Evolutionary conservation across 129 eudicot species (phyloP).

Genomic region (Helichrysum umbraculigerum): DNA sequence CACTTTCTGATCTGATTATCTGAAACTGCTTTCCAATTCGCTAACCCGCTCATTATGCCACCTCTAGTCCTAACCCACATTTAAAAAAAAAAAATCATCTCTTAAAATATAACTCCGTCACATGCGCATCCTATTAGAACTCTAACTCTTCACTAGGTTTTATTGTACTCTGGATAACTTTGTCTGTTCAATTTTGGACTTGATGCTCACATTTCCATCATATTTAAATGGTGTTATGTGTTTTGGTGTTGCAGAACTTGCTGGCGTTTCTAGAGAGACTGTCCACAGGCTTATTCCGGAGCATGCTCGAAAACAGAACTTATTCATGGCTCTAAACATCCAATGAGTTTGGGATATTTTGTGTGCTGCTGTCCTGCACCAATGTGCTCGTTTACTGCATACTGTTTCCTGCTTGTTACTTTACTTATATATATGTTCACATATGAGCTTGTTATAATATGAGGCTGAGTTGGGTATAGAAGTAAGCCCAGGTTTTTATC

Average conservation of each 20-base stretch:
- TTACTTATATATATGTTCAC: constrained; percentile 11
- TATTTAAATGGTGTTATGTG: not conserved
- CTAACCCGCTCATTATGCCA: not conserved
- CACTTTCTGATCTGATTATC: not conserved
- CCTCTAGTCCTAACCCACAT: not conserved
- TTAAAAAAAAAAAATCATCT: not conserved
- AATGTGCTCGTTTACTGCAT: constrained; percentile 9
- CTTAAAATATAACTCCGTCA: not conserved
- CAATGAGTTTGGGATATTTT: constrained; percentile 35
- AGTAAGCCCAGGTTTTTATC: constrained; percentile 29
- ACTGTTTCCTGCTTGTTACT: constrained; percentile 28
- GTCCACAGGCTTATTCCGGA: constrained; percentile 86
- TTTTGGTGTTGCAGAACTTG: constrained; percentile 57
- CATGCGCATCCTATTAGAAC: not conserved
- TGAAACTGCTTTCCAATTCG: not conserved
- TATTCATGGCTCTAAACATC: constrained; percentile 88
- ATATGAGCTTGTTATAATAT: constrained; percentile 43
- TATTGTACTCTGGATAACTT: not conserved
- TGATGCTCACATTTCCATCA: not conserved
- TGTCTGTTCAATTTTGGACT: not conserved
- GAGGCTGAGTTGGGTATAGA: constrained; percentile 40
- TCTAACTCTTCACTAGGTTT: not conserved
- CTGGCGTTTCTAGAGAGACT: constrained; percentile 73
- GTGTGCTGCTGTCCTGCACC: constrained; percentile 9
- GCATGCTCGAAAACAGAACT: constrained; percentile 93